A percentile compares a stretch with the other conserved stretches of the same genome.
Evolutionary conservation across 495 filamentous ascomycete genomes (phyloP).

Genomic region (Hypoxylon cercidicola): DNA sequence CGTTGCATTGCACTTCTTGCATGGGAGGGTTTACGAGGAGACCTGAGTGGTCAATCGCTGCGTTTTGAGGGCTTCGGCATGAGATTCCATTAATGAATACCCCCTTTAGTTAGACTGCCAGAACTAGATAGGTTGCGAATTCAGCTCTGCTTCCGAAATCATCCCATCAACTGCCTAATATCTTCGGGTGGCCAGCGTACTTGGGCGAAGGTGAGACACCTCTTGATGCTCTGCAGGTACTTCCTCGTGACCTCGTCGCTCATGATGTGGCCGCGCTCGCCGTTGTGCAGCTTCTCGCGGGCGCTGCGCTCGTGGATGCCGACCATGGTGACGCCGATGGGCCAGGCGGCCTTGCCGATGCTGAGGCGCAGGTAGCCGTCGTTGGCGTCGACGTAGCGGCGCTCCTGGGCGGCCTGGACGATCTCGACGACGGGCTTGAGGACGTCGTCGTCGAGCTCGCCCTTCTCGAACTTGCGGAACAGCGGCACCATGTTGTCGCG

Average conservation of each 20-base stretch:
- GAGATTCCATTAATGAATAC: conserved; percentile 21
- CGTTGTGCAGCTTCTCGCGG: conserved; percentile 93
- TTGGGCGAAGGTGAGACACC: conserved; percentile 96
- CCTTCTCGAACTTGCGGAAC: conserved; percentile 87
- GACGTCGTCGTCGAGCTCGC: conserved; percentile 79
- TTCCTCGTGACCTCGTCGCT: conserved; percentile 95
- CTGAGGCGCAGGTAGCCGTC: conserved; percentile 91
- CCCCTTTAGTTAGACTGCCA: conserved; percentile 20
- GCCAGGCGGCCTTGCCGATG: conserved; percentile 99
- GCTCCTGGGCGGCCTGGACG: conserved; percentile 85
- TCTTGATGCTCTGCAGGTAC: conserved; percentile 96
- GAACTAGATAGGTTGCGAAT: neutral
- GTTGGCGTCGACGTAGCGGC: conserved; percentile 94
- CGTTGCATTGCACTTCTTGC: conserved; percentile 16
- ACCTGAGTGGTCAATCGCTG: conserved; percentile 8
- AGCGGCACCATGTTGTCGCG: conserved; percentile 87
- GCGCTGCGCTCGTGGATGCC: conserved; percentile 98
- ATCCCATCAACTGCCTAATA: conserved; percentile 95
- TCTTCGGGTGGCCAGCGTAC: conserved; percentile 96
- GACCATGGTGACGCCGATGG: conserved; percentile 99
- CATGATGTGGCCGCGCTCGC: conserved; percentile 94
- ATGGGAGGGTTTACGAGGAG: conserved; percentile 15
- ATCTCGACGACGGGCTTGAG: conserved; percentile 93
- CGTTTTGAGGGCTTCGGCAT: neutral
- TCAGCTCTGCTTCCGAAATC: conserved; percentile 51